Evolutionary conservation across 345 rosid genomes (phyloP), one percentile per base, ranked within the genome.

Genomic region (Viola odorata): DNA sequence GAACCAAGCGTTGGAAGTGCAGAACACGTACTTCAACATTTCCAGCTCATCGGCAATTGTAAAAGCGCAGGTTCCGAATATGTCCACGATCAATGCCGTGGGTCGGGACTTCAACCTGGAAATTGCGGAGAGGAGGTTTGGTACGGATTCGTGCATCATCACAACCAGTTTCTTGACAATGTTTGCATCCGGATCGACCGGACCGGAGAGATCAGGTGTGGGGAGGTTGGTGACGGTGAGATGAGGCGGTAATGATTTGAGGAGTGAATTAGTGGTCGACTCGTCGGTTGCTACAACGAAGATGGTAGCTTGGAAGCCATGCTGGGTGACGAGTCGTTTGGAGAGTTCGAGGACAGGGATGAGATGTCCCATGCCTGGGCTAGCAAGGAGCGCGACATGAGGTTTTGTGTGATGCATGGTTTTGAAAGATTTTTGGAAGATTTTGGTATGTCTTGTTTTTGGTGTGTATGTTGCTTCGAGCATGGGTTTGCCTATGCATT

Each of bases 311-410:
- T 55, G 50, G 56, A 81, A 76, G 65, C 75, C 74, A 61, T 78
- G 82, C 65, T 63, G 65, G 32, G 62, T 5, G 40, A 70, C 72
- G 16, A 83, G 79, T 45, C 80, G 79, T 41, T 80, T 77, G 17
- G 75, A 84, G 0, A 87, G 87, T 68, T 85, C 89, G 1, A 87
- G 66, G 56, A 81, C 73, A 0, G 91, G 92, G 73, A 81, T 82
- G 3, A 84, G 69, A 70, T 86, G 94, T 32, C 96, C 87, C 80
- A 82, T 68, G 57, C 96, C 91, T 8, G 88, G 94, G 61, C 92
- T 84, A 3, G 90, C 78, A 5, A 88, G 69, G 14, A 88, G 67
- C 49, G 74, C 76, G 5, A 75, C 75, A 48, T 77, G 85, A 57
- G 72, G 71, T 37, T 53, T 59, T 14, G 68, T 36, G 44, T 9